Evolutionary conservation across 1,284 basidiomycete species (phyloP).

Genomic region (Malassezia vespertilionis): DNA sequence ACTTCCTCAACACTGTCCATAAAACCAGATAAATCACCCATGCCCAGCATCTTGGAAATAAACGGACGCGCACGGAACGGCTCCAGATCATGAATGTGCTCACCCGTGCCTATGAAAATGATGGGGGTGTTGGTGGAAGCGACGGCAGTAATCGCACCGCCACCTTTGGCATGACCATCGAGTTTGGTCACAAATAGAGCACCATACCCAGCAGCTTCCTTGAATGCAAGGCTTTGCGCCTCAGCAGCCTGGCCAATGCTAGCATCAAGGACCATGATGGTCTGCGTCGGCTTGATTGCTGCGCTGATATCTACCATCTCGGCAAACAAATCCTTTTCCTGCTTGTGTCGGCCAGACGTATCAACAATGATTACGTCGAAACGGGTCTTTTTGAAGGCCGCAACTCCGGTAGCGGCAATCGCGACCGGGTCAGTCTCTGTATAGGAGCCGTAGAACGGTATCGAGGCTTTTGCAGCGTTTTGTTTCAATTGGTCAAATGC

Average conservation of each 20-base stretch:
- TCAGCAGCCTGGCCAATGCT: slow-evolving; percentile 84
- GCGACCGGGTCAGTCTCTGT: slow-evolving; percentile 96
- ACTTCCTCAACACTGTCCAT: slow-evolving; percentile 58
- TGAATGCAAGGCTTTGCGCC: slow-evolving; percentile 88
- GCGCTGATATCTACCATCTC: slow-evolving; percentile 96
- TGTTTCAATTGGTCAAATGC: slow-evolving; percentile 91
- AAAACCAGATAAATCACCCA: slow-evolving; percentile 90
- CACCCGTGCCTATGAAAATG: slow-evolving; percentile 94
- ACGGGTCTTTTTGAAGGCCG: slow-evolving; percentile 91
- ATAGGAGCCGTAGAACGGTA: slow-evolving; percentile 97
- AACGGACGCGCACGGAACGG: slow-evolving; percentile 91
- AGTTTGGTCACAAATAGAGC: slow-evolving; percentile 99
- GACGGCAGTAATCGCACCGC: slow-evolving; percentile 96
- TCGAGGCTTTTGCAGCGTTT: slow-evolving; percentile 92
- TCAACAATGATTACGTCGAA: slow-evolving; percentile 99
- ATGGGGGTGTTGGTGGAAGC: slow-evolving; percentile 97
- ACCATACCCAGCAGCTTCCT: slow-evolving; percentile 92
- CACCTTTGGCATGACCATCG: slow-evolving; percentile 98
- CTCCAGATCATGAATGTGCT: slow-evolving; percentile 91
- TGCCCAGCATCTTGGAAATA: slow-evolving; percentile 86
- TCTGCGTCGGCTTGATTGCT: slow-evolving; percentile 67
- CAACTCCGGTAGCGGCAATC: slow-evolving; percentile 85
- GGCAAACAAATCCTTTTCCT: slow-evolving; percentile 89
- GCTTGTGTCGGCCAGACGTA: slow-evolving; percentile 91
- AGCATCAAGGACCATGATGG: slow-evolving; percentile 51